Conservation (phyloP, 306 rosid genomes). For the Arachis stenosperma region DNA sequence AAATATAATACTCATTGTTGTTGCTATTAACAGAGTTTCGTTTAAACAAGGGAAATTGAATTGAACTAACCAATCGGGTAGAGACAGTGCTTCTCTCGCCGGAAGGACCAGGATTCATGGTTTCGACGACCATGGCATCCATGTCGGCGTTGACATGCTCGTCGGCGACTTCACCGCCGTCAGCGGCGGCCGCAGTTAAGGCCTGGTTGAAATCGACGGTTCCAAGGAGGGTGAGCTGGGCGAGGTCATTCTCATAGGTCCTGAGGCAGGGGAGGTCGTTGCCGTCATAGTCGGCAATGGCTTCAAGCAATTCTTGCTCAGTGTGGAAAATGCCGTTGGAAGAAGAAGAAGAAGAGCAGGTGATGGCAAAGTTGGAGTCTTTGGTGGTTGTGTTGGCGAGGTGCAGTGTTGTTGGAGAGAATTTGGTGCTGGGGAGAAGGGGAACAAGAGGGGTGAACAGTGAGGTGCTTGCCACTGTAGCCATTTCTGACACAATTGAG, state of each 20-base stretch:
- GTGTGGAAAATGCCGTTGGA: slow-evolving; percentile 55
- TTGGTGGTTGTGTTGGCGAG: slow-evolving; percentile 29
- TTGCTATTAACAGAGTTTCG: background rate
- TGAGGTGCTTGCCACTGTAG: slow-evolving; percentile 39
- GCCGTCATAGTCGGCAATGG: slow-evolving; percentile 65
- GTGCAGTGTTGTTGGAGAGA: slow-evolving; percentile 27
- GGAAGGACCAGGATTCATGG: slow-evolving; percentile 69
- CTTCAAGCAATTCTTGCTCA: slow-evolving; percentile 75
- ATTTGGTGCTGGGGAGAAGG: slow-evolving; percentile 32
- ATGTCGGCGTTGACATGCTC: slow-evolving; percentile 70
- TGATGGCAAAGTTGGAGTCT: slow-evolving; percentile 44
- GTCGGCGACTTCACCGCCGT: slow-evolving; percentile 80
- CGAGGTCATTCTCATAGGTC: slow-evolving; percentile 69
- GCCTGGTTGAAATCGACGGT: slow-evolving; percentile 79
- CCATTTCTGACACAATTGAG: slow-evolving; percentile 43
- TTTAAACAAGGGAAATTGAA: slow-evolving; percentile 15
- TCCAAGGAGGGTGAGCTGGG: slow-evolving; percentile 74
- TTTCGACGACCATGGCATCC: slow-evolving; percentile 91
- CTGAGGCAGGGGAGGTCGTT: slow-evolving; percentile 78
- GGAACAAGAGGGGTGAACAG: slow-evolving; percentile 43
- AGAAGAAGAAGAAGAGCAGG: slow-evolving; percentile 44
- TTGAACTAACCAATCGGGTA: slow-evolving; percentile 75
- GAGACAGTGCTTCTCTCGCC: slow-evolving; percentile 72
- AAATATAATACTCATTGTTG: no score
- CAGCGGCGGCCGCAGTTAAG: slow-evolving; percentile 87